These are phyloP conservation scores for Gentiana dahurica DNA, from an alignment of 257 asterid genomes.

Conservation along the genomic window DNA sequence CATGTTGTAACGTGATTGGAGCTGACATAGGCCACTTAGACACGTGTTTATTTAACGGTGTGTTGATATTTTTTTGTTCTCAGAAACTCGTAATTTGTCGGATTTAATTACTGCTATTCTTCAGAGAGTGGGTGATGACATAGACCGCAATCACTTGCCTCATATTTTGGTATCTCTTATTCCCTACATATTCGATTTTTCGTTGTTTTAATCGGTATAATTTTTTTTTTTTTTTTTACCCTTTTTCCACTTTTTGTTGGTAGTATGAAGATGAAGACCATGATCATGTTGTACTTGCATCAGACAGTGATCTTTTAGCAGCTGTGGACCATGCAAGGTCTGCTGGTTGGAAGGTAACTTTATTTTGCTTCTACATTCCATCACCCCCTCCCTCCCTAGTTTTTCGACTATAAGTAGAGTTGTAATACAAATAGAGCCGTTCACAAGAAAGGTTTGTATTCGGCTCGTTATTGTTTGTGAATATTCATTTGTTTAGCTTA, in stretches of 20 bases:
- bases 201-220: too few relatives aligned
- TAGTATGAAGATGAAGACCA: conserved; percentile 96
- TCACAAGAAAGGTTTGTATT: too few relatives aligned
- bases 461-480: too few relatives aligned
- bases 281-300: conserved; percentile 78
- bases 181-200: too few relatives aligned
- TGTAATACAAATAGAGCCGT: background rate
- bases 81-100: conserved; percentile 58
- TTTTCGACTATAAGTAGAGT: background rate
- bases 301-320: conserved; percentile 84
- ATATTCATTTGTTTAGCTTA: too few relatives aligned
- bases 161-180: conserved; percentile 59
- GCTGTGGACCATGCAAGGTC: conserved; percentile 85
- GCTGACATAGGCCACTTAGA: too few relatives aligned
- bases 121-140: conserved; percentile 86
- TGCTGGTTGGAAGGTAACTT: conserved; percentile 87
- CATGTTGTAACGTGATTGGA: too few relatives aligned
- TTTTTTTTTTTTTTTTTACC: too few relatives aligned
- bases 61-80: conserved; percentile 8
- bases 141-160: conserved; percentile 78
- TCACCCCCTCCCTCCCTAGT: too few relatives aligned
- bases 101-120: conserved; percentile 74
- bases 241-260: conserved; percentile 3
- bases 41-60: background rate
- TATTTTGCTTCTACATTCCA: background rate